phyloP scores from a whole-genome alignment of 805 yeast species.

The Metschnikowia noctiluminum region DNA sequence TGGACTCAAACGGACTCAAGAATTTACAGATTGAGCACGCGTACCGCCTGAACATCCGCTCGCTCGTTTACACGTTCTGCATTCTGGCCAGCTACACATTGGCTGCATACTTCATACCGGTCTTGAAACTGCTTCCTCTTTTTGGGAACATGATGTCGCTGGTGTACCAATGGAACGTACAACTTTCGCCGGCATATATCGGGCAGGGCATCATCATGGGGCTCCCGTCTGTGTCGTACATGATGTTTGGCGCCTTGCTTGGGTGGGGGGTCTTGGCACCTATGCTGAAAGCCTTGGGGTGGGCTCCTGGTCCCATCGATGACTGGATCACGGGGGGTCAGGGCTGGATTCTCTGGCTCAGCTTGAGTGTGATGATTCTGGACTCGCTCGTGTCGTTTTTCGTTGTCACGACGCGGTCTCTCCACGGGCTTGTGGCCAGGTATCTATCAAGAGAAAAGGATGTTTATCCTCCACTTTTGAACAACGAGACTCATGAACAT shows the following conservation, averaged over 20 bases:
- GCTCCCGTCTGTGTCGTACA: constrained; percentile 79
- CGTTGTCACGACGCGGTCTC: constrained; percentile 49
- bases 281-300: constrained; percentile 58
- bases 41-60: constrained; percentile 57
- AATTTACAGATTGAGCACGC: constrained; percentile 11
- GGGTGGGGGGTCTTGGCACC: constrained; percentile 97
- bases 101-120: constrained; percentile 68
- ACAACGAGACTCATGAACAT: too few species aligned
- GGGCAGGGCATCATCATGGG: constrained; percentile 99
- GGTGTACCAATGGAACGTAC: constrained; percentile 77
- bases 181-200: constrained; percentile 94
- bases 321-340: constrained; percentile 95
- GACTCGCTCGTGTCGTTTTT: constrained; percentile 82
- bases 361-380: constrained; percentile 88
- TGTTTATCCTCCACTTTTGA: background rate
- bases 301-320: constrained; percentile 89
- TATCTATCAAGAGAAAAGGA: background rate
- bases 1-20: constrained; percentile 14
- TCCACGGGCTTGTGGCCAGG: constrained; percentile 23
- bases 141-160: constrained; percentile 66
- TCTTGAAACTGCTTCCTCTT: constrained; percentile 64
- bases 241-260: constrained; percentile 82
- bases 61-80: constrained; percentile 57
- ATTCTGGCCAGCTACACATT: constrained; percentile 74
- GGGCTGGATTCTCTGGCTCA: constrained; percentile 96